These are phyloP conservation scores for Cyberlindnera euphorbiiphila DNA, from an alignment of 805 yeast genomes.

Conservation along the genomic window DNA sequence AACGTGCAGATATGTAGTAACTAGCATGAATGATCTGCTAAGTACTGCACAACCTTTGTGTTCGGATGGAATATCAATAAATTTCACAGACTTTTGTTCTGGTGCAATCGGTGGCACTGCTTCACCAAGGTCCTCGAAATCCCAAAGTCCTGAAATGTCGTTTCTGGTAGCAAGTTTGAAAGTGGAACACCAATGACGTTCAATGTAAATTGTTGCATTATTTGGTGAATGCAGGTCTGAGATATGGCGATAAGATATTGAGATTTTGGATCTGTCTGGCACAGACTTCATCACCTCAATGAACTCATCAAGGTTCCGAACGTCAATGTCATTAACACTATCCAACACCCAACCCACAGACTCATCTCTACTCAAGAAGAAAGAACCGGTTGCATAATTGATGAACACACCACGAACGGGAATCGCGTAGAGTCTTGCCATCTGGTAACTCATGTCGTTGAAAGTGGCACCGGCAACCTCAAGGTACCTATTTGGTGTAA, in stretches of 20 bases:
- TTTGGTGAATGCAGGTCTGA: conserved; percentile 75
- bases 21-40: conserved; percentile 67
- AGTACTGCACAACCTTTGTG: conserved; percentile 49
- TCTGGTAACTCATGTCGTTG: conserved; percentile 81
- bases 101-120: conserved; percentile 54
- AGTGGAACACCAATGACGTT: conserved; percentile 79
- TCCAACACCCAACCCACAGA: conserved; percentile 79
- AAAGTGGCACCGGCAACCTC: conserved; percentile 85
- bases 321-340: conserved; percentile 67
- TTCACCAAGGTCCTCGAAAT: conserved; percentile 44
- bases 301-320: conserved; percentile 71
- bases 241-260: conserved; percentile 70
- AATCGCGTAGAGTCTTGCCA: conserved; percentile 79
- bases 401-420: conserved; percentile 84
- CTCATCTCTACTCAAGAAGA: conserved; percentile 55
- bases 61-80: conserved; percentile 63
- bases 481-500: conserved; percentile 78
- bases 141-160: conserved; percentile 57
- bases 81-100: conserved; percentile 61
- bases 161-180: conserved; percentile 67
- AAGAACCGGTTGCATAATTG: conserved; percentile 74
- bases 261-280: conserved; percentile 72
- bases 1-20: conserved; percentile 59
- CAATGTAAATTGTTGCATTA: conserved; percentile 64
- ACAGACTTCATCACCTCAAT: conserved; percentile 72